phyloP scores from a whole-genome alignment of 208 protist species.

The Sergeia podlipaevii region DNA sequence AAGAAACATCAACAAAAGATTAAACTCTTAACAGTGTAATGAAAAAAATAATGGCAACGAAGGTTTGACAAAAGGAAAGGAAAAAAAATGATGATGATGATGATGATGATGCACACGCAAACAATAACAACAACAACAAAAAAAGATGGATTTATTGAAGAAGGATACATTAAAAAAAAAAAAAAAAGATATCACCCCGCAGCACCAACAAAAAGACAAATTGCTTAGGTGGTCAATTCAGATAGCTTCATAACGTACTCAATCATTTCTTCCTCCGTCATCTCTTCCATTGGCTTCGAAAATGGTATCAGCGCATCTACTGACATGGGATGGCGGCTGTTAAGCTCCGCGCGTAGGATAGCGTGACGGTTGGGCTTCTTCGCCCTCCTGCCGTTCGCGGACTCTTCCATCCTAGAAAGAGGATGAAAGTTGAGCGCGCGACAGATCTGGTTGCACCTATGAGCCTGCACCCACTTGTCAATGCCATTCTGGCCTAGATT shows the following conservation, averaged over 20 bases:
- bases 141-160: background rate
- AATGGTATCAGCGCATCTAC: background rate
- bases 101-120: background rate
- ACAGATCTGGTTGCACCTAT: conserved; percentile 20
- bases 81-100: conserved; percentile 5
- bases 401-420: background rate
- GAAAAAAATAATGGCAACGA: conserved; percentile 4
- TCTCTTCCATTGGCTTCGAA: background rate
- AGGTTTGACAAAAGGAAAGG: background rate
- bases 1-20: background rate
- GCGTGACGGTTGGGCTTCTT: background rate
- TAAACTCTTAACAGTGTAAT: background rate
- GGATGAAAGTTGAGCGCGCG: conserved; percentile 2
- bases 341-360: background rate
- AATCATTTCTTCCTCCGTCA: background rate
- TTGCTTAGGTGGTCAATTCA: too few relatives aligned
- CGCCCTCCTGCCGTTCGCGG: background rate
- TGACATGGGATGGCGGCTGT: background rate
- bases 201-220: too few relatives aligned
- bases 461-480: conserved; percentile 15
- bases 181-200: background rate
- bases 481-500: conserved; percentile 31
- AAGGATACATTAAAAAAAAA: background rate
- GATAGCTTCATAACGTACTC: background rate
- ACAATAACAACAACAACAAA: background rate